Percentiles rank a stretch among this genome's conserved stretches.
These are phyloP conservation scores for Cladosporium colombiae DNA, from an alignment of 2,329 filamentous ascomycete species.

Conservation along the genomic window DNA sequence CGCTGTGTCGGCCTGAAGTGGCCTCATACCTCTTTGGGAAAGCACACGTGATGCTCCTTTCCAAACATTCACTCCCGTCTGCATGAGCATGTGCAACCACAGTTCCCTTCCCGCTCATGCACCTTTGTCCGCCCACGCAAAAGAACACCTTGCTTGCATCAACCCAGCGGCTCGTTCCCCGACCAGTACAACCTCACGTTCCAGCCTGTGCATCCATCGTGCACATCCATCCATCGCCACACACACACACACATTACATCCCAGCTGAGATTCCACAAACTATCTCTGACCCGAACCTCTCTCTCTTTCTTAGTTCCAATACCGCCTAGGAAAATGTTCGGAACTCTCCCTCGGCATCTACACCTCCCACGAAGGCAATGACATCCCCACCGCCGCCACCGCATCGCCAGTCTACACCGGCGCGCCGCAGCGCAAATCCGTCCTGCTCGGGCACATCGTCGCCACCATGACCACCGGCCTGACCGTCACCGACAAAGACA, in stretches of 20 bases:
- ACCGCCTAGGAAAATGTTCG: slow-evolving; percentile 72
- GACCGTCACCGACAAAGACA: slow-evolving; percentile 72
- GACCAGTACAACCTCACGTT: slow-evolving; percentile 8
- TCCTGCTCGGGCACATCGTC: slow-evolving; percentile 77
- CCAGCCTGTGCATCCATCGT: neutral
- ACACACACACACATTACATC: neutral
- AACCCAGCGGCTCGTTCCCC: slow-evolving; percentile 1
- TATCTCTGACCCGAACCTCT: slow-evolving; percentile 2
- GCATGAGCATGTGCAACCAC: neutral
- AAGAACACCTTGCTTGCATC: neutral
- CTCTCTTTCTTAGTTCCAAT: slow-evolving; percentile 62
- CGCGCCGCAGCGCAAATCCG: slow-evolving; percentile 57
- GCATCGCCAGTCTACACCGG: slow-evolving; percentile 62
- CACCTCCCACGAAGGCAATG: slow-evolving; percentile 61
- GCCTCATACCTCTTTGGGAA: slow-evolving; percentile 10
- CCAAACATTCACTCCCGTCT: neutral
- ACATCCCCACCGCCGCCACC: slow-evolving; percentile 57
- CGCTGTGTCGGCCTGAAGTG: slow-evolving; percentile 13
- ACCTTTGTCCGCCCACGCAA: neutral
- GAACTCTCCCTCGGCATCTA: slow-evolving; percentile 81
- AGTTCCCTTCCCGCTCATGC: neutral
- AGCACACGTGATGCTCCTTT: slow-evolving; percentile 5
- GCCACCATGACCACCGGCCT: slow-evolving; percentile 67
- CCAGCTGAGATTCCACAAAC: too few species aligned
- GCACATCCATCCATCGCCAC: neutral